A percentile compares a stretch with the other conserved stretches of the same genome.
These are phyloP conservation scores for Angomonas desouzai DNA, from an alignment of 208 protist species.

Conservation along the genomic window DNA sequence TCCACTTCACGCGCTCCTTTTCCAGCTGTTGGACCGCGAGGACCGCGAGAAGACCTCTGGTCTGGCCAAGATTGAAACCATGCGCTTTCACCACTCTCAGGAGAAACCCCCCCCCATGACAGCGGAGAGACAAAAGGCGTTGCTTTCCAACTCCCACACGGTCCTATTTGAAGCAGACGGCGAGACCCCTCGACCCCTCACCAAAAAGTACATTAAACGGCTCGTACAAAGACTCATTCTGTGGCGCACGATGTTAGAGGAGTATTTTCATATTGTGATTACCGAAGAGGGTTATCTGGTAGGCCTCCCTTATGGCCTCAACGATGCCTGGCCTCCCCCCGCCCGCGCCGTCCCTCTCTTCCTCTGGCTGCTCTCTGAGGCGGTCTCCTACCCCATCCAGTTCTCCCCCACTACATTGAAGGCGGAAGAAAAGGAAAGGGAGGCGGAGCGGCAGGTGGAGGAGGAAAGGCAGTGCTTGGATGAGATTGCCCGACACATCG, in stretches of 20 bases:
- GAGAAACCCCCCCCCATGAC: neutral
- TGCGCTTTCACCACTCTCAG: neutral
- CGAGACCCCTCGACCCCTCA: constrained; percentile 12
- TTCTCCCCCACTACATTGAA: neutral
- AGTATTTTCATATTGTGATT: constrained; percentile 78
- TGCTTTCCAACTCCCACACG: neutral
- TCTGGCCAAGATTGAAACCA: neutral
- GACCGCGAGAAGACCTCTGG: neutral
- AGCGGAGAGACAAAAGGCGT: neutral
- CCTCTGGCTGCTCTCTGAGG: constrained; percentile 54
- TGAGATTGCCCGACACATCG: constrained; percentile 57
- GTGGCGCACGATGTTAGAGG: constrained; percentile 69
- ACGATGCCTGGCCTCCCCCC: constrained; percentile 58
- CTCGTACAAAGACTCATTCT: constrained; percentile 42
- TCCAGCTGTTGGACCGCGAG: constrained; percentile 20
- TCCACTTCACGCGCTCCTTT: constrained; percentile 17
- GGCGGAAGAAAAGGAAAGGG: constrained; percentile 4
- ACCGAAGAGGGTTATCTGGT: constrained; percentile 38
- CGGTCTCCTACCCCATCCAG: constrained; percentile 55
- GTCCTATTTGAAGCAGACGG: constrained; percentile 6
- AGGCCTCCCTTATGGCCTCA: constrained; percentile 56
- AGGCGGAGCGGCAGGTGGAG: constrained; percentile 31
- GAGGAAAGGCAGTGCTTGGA: constrained; percentile 71
- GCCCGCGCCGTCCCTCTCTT: constrained; percentile 63
- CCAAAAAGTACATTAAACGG: constrained; percentile 30